Conservation (phyloP, 345 rosid genomes). For the Garcia nutans region DNA sequence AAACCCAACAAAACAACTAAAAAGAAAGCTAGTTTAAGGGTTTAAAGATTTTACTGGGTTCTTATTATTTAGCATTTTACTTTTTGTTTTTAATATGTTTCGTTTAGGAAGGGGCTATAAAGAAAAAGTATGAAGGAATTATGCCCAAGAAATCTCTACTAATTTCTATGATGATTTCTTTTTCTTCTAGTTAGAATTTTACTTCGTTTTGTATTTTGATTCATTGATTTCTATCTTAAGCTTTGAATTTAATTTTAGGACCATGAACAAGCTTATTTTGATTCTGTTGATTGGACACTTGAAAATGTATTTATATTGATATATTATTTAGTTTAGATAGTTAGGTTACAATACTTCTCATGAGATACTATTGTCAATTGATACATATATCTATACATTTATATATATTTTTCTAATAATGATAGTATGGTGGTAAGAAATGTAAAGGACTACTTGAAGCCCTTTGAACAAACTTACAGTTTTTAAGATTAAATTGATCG, state of each 20-base stretch:
- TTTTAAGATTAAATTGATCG: neutral
- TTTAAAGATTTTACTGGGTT: too few species aligned
- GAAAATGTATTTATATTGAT: conserved; percentile 63
- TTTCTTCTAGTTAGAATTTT: neutral
- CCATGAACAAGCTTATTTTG: conserved; percentile 95
- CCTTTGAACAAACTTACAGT: conserved; percentile 98
- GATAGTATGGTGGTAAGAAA: conserved; percentile 95
- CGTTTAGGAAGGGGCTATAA: conserved; percentile 62
- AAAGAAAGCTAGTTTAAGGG: too few species aligned
- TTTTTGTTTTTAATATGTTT: neutral
- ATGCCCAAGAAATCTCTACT: conserved; percentile 98
- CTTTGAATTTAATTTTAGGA: conserved; percentile 52
- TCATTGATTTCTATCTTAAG: conserved; percentile 16
- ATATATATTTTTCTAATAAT: conserved; percentile 19
- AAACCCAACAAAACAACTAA: too few species aligned
- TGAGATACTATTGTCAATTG: conserved; percentile 17
- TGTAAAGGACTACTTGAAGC: conserved; percentile 99
- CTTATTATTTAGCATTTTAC: neutral
- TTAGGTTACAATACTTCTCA: neutral
- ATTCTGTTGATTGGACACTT: conserved; percentile 99
- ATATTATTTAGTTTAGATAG: conserved; percentile 13
- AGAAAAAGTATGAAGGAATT: conserved; percentile 94
- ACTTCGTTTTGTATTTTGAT: neutral
- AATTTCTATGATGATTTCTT: conserved; percentile 70
- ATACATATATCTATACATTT: neutral